Conservation (phyloP, 1,284 basidiomycete genomes). For the Sphagnurus paluster region DNA sequence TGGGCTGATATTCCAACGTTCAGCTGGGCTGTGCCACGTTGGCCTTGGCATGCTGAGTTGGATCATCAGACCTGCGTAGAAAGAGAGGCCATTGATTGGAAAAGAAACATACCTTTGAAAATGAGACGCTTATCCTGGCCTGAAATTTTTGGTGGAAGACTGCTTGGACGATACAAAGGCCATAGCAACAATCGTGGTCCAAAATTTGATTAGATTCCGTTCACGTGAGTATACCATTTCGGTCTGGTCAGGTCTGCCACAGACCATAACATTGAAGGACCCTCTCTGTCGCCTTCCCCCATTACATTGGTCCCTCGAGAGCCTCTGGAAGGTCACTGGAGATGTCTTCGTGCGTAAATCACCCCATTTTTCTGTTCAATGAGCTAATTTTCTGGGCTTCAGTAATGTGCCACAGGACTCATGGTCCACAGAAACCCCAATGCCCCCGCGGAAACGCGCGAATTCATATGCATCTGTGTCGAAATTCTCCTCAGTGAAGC, state of each 20-base stretch:
- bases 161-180: no score
- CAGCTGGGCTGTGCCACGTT: no score
- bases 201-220: neutral
- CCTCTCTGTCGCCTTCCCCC: neutral
- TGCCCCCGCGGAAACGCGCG: slow-evolving; percentile 17
- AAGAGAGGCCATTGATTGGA: no score
- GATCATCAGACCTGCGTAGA: no score
- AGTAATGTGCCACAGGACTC: slow-evolving; percentile 2
- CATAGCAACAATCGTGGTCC: no score
- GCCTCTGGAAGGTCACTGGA: neutral
- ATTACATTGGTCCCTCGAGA: neutral
- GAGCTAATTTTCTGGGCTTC: no score
- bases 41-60: no score
- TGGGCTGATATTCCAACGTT: no score
- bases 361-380: neutral
- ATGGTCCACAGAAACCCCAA: slow-evolving; percentile 18
- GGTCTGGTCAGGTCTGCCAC: no score
- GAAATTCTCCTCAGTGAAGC: slow-evolving; percentile 17
- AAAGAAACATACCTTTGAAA: no score
- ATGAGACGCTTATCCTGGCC: no score
- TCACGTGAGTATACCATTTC: neutral
- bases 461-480: slow-evolving; percentile 18
- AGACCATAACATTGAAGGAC: neutral
- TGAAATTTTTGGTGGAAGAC: no score
- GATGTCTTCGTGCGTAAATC: neutral